phyloP scores from a whole-genome alignment of 2,329 filamentous ascomycete species.

The Aspergillus novofumigatus region DNA sequence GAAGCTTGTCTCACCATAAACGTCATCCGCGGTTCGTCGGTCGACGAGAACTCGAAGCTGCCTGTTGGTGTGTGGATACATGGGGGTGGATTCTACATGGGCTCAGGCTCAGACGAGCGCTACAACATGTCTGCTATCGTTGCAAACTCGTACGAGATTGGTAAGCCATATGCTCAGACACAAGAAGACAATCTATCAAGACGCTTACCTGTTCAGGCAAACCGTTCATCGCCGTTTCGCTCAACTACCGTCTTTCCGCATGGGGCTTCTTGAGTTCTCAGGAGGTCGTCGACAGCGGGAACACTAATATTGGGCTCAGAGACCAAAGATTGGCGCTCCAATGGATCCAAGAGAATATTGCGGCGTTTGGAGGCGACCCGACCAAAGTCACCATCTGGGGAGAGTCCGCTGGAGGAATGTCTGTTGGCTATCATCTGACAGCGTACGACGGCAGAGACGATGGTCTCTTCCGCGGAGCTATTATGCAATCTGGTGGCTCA shows the following conservation, averaged over 20 bases:
- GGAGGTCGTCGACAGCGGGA: conserved; percentile 40
- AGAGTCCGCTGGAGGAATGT: conserved; percentile 51
- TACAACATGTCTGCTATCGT: conserved; percentile 63
- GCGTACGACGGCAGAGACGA: conserved; percentile 54
- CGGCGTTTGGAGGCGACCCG: conserved; percentile 32
- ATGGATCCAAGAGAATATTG: conserved; percentile 37
- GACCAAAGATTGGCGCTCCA: conserved; percentile 36
- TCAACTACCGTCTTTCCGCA: conserved; percentile 52
- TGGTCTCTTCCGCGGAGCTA: conserved; percentile 51
- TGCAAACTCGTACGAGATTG: conserved; percentile 48
- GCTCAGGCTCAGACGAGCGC: conserved; percentile 49
- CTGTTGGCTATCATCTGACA: conserved; percentile 48
- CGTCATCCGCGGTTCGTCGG: conserved; percentile 49
- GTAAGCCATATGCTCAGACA: conserved; percentile 6
- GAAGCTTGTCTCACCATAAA: conserved; percentile 63
- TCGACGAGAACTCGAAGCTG: conserved; percentile 39
- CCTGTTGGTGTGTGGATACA: conserved; percentile 62
- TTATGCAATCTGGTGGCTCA: conserved; percentile 51
- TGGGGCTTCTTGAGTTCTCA: conserved; percentile 52
- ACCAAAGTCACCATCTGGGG: conserved; percentile 49
- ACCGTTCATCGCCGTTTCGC: conserved; percentile 51
- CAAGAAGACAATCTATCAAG: neutral
- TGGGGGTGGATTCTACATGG: conserved; percentile 51
- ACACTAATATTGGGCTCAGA: conserved; percentile 54
- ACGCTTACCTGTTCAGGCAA: conserved; percentile 25